Conservation (phyloP, 2,329 filamentous ascomycete genomes). For the Venturia oleaginea region DNA sequence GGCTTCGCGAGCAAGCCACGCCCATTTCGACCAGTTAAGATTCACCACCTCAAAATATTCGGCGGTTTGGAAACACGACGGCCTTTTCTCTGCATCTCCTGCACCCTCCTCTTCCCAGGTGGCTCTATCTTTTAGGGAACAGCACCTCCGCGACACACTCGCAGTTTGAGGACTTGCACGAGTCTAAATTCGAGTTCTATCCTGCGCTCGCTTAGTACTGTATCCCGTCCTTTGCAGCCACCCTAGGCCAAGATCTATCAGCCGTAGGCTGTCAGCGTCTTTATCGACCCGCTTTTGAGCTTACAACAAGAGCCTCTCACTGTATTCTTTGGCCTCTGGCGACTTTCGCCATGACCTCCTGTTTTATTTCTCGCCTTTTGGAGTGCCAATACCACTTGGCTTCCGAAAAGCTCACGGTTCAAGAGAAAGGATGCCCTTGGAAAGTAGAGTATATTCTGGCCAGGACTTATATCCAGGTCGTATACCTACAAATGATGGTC, state of each 20-base stretch:
- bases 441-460: background rate
- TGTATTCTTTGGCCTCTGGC: background rate
- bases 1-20: background rate
- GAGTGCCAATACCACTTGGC: background rate
- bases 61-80: background rate
- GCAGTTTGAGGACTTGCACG: background rate
- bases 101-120: background rate
- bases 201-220: background rate
- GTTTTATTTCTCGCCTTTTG: background rate
- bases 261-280: background rate
- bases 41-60: background rate
- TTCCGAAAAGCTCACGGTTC: background rate
- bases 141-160: background rate
- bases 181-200: background rate
- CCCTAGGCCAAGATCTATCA: background rate
- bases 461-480: background rate
- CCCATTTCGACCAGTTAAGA: background rate
- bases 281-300: background rate
- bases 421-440: background rate
- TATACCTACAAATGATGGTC: background rate
- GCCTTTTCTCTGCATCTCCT: background rate
- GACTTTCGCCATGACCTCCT: background rate
- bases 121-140: background rate
- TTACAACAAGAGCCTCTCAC: background rate
- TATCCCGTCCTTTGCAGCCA: background rate